Evolutionary conservation across 2,329 filamentous ascomycete species (phyloP).

Genomic region (Cladosporium sp.): DNA sequence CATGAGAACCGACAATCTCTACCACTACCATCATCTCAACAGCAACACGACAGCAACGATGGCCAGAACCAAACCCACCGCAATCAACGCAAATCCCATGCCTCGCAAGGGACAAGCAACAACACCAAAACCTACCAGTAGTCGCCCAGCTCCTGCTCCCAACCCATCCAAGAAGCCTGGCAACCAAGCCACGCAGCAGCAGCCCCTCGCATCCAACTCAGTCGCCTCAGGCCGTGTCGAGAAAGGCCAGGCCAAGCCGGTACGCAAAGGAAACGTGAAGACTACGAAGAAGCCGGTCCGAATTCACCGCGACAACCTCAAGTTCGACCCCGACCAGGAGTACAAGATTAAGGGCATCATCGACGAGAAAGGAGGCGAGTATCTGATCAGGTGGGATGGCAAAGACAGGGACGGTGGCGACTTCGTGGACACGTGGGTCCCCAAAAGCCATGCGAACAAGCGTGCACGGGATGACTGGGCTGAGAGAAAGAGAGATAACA

Average conservation of each 20-base stretch:
- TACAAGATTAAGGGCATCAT: background rate
- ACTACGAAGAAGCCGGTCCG: background rate
- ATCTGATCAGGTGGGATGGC: background rate
- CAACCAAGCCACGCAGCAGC: no score
- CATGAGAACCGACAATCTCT: background rate
- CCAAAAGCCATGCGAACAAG: background rate
- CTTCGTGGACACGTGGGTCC: background rate
- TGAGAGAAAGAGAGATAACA: background rate
- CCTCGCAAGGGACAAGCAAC: no score
- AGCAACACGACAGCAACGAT: background rate
- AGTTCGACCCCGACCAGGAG: background rate
- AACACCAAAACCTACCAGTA: no score
- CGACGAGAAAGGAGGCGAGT: background rate
- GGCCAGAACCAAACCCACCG: background rate
- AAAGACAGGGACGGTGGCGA: background rate
- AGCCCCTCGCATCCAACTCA: no score
- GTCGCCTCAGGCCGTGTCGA: no score
- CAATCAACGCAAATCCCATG: background rate
- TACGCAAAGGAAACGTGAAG: no score
- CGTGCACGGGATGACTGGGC: background rate
- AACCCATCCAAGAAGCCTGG: no score
- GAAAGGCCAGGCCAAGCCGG: no score
- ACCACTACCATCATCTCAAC: background rate
- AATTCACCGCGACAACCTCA: background rate
- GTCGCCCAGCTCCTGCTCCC: no score